Conservation (phyloP, 2,329 filamentous ascomycete species). For the Passalora sequoiae region DNA sequence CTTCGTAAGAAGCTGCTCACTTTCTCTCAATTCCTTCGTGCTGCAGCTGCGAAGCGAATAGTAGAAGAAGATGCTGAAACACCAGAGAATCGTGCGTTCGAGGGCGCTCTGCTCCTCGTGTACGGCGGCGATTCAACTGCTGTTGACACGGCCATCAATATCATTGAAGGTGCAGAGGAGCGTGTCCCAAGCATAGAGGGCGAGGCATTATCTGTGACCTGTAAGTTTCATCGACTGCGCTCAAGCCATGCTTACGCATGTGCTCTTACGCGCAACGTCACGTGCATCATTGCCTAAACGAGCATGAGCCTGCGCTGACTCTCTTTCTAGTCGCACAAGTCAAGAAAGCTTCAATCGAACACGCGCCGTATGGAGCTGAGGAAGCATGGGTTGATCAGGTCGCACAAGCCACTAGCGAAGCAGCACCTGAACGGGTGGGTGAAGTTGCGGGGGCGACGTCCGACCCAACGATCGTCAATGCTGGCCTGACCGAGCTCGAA, state of each 20-base stretch:
- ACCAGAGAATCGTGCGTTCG: constrained; percentile 74
- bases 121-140: constrained; percentile 73
- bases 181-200: constrained; percentile 60
- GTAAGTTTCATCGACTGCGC: constrained; percentile 47
- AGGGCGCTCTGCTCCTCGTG: constrained; percentile 71
- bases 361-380: constrained; percentile 52
- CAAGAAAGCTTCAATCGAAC: constrained; percentile 40
- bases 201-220: constrained; percentile 63
- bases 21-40: constrained; percentile 72
- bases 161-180: constrained; percentile 68
- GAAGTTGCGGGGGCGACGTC: constrained; percentile 36
- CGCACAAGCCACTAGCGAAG: constrained; percentile 39
- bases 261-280: constrained; percentile 7
- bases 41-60: constrained; percentile 69
- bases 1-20: constrained; percentile 60
- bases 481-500: constrained; percentile 63
- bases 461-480: constrained; percentile 64
- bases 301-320: constrained; percentile 10
- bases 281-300: constrained; percentile 12
- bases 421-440: constrained; percentile 13
- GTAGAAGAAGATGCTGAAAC: constrained; percentile 61
- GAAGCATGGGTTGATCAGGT: constrained; percentile 48
- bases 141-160: constrained; percentile 68
- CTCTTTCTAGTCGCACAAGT: constrained; percentile 33
- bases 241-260: constrained; percentile 1